Conservation (phyloP, 2,329 filamentous ascomycete genomes). For the Sarocladium oryzae region DNA sequence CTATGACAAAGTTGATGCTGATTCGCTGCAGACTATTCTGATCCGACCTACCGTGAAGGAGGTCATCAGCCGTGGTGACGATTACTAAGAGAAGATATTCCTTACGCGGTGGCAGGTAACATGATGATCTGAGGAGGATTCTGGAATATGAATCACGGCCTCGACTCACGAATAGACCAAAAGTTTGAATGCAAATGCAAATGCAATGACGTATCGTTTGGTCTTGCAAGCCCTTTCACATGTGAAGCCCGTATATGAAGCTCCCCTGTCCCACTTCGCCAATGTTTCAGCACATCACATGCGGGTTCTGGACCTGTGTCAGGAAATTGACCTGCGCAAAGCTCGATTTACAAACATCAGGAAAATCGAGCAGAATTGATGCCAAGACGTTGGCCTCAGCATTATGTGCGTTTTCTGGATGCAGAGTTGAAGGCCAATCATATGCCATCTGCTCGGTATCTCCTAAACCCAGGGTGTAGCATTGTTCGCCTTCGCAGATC, state of each 20-base stretch:
- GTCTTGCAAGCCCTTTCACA: not conserved
- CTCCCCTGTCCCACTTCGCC: not conserved
- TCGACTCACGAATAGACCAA: not conserved
- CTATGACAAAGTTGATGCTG: not conserved
- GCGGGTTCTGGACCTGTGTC: not conserved
- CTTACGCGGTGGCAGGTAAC: not conserved
- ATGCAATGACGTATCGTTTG: not conserved
- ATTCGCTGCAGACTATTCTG: constrained; percentile 56
- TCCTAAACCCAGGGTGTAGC: too few species aligned
- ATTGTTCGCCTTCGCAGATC: not conserved
- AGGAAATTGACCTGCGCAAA: constrained; percentile 21
- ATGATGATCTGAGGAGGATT: not conserved
- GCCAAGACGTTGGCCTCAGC: not conserved
- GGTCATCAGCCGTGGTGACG: constrained; percentile 78
- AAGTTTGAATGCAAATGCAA: not conserved
- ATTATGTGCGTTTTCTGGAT: too few species aligned
- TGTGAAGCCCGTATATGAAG: not conserved
- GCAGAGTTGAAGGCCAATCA: too few species aligned
- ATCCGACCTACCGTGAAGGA: constrained; percentile 78
- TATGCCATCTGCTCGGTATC: too few species aligned
- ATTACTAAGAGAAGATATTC: constrained; percentile 52
- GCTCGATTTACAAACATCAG: constrained; percentile 20
- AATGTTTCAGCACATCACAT: not conserved
- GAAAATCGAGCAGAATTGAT: not conserved
- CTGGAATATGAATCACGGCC: not conserved